Evolutionary conservation across 2,329 filamentous ascomycete species (phyloP), one percentile per base, ranked within the genome.

Genomic region (Cordyceps javanica): DNA sequence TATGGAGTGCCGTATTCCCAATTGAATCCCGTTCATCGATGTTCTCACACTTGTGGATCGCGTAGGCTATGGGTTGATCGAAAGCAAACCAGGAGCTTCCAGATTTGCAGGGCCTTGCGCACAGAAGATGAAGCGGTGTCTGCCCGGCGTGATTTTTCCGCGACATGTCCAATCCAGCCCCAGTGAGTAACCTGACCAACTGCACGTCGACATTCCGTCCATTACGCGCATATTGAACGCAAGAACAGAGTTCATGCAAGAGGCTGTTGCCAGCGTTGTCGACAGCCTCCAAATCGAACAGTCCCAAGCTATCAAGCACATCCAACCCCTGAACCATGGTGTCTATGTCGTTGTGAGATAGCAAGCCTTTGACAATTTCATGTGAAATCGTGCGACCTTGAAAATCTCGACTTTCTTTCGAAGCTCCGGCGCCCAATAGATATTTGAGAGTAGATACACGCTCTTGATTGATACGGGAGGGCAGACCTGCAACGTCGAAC

Each of bases 261-360:
- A 49, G 53, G 25, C 25, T 19, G 13, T 56, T 56, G 53, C 53
- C 53, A 6, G 23, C 32, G 26, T 49, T 49, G 25, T 56, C 53
- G n/a, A 41, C 34, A n/a, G 44, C 42, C 13, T 56, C 25, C 42
- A 49, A 8, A 5, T 56, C 53, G 11, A 56, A 6, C 10, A 48
- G 5, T 1, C 32, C 53, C 23, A 48, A 25, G 30, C 32, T 30
- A 23, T 46, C 30, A 30, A 55, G 14, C 26, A 23, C 39, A 44
- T 55, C 42, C 10, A 55, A 13, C 41, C 42, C 38, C 34, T 48
- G 30, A 6, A 41, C 30, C 1, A 55, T 26, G 23, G 16, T 2
- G 10, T 23, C 28, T 23, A 55, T 19, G 19, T 36, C n/a, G 21
- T 26, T 0, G n/a, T 30, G 16, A 1, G 28, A 38, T 23, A 26